Base-by-base conservation (phyloP, 2,329 filamentous ascomycete genomes). In the Trichoderma sp. region DNA sequence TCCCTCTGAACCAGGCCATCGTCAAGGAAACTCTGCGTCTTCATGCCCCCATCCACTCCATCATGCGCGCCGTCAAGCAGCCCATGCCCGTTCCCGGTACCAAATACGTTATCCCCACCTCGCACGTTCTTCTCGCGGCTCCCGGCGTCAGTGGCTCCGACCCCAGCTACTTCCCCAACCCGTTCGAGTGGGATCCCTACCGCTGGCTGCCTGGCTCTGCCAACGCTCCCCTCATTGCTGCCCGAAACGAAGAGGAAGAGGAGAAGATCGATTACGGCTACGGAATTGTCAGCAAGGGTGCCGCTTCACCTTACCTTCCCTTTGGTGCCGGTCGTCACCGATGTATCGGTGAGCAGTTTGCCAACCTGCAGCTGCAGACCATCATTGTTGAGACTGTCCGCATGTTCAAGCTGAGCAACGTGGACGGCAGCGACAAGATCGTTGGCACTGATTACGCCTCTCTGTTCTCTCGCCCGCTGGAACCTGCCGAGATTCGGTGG, bases 311-410 rank as follows among this genome's bases (percentile, higher is more conserved):
- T 0, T 98, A 97, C 79, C 88, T 98, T 59, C 95, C 95, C 2
- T 98, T 98, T 77, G 95, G 95, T 70, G 95, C 94, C 35, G 95
- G 95, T 53, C 87, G 95, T 74, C 95, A 98, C 82, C 87, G 95
- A 73, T 98, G 95, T 82, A 97, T 98, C 77, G 95, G 95, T 73
- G 95, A 98, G 85, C 93, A 97, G 77, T 98, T 97, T 79, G 95
- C 95, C 74, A 97, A 96, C 78, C 86, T 96, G 69, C 95, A 98
- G 82, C 85, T 98, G 72, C 91, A 94, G 78, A 94, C 93, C 56
- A 96, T 98, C 73, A 84, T 91, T 14, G 93, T 90, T 62, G 89
- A 89, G 70, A 83, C 94, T 73, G 91, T 97, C 52, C 87, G 93
- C 61, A 79, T 89, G 65, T 92, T 97, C 83, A 95, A 93, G 83